These are phyloP conservation scores for Taxawa tesnikishii DNA, from an alignment of 2,329 filamentous ascomycete genomes.

Conservation along the genomic window DNA sequence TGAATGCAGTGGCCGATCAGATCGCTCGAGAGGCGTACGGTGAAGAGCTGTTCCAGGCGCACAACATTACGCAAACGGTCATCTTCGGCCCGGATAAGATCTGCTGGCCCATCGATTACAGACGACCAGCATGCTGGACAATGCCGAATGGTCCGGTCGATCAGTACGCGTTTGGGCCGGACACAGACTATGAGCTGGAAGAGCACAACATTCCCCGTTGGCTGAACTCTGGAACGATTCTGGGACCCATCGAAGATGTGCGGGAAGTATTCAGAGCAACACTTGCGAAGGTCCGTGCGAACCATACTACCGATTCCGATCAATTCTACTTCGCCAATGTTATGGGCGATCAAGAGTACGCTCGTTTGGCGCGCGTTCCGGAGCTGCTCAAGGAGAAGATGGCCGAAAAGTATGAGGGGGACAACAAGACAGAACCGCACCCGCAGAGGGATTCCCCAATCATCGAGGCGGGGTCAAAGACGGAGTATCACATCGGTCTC, in stretches of 20 bases:
- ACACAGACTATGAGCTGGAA: conserved; percentile 11
- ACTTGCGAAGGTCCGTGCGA: conserved; percentile 22
- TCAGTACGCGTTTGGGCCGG: conserved; percentile 32
- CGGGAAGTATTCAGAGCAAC: conserved; percentile 31
- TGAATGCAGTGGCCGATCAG: conserved; percentile 22
- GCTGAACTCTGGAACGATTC: conserved; percentile 35
- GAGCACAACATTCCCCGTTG: conserved; percentile 33
- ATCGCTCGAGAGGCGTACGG: conserved; percentile 4
- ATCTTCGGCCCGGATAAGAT: conserved; percentile 21
- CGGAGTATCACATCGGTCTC: conserved; percentile 36
- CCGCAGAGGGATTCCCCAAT: conserved; percentile 17
- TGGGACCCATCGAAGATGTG: conserved; percentile 25
- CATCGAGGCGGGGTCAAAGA: conserved; percentile 23
- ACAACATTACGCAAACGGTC: conserved; percentile 12
- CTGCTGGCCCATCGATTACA: conserved; percentile 19
- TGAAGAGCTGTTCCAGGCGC: conserved; percentile 1
- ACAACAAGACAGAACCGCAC: conserved; percentile 25
- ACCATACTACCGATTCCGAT: conserved; percentile 22
- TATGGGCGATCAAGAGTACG: conserved; percentile 40
- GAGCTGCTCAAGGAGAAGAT: conserved; percentile 14
- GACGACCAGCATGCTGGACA: conserved; percentile 19
- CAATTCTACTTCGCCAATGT: conserved; percentile 39
- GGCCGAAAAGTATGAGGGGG: conserved; percentile 20
- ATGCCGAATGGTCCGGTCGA: conserved; percentile 14
- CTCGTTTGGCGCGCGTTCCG: conserved; percentile 28